Conservation (phyloP, 495 filamentous ascomycete genomes). For the Talaromyces ruber region DNA sequence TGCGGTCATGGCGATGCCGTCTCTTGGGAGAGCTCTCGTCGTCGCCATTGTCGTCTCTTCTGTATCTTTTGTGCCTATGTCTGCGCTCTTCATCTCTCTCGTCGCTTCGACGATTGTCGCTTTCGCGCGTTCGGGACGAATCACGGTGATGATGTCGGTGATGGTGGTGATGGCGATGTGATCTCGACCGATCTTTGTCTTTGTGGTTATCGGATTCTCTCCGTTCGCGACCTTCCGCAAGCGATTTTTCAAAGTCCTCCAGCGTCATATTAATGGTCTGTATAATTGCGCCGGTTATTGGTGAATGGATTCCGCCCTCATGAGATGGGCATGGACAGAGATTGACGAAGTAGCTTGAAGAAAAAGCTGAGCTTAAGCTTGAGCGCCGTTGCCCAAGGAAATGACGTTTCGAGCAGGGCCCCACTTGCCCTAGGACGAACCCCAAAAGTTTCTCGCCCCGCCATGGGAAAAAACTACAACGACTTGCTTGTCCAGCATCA, state of each 20-base stretch:
- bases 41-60: slow-evolving; percentile 36
- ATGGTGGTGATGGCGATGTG: slow-evolving; percentile 30
- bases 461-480: background rate
- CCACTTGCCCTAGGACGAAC: background rate
- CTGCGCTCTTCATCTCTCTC: slow-evolving; percentile 31
- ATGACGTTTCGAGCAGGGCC: background rate
- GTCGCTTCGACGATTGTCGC: slow-evolving; percentile 19
- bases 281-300: background rate
- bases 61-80: slow-evolving; percentile 48
- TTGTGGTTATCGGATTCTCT: slow-evolving; percentile 25
- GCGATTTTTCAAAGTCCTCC: slow-evolving; percentile 46
- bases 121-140: slow-evolving; percentile 36
- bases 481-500: background rate
- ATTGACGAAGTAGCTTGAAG: background rate
- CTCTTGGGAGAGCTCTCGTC: slow-evolving; percentile 29
- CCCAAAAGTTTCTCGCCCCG: background rate
- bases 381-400: background rate
- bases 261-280: slow-evolving; percentile 29
- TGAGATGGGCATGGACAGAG: background rate
- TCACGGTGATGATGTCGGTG: slow-evolving; percentile 25
- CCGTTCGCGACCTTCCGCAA: slow-evolving; percentile 32
- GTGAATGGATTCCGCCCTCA: background rate
- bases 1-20: slow-evolving; percentile 22
- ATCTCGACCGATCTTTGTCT: slow-evolving; percentile 26
- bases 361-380: background rate